Evolutionary conservation across 2,329 filamentous ascomycete genomes (phyloP).

Genomic region (Atkinsonella hypoxylon): DNA sequence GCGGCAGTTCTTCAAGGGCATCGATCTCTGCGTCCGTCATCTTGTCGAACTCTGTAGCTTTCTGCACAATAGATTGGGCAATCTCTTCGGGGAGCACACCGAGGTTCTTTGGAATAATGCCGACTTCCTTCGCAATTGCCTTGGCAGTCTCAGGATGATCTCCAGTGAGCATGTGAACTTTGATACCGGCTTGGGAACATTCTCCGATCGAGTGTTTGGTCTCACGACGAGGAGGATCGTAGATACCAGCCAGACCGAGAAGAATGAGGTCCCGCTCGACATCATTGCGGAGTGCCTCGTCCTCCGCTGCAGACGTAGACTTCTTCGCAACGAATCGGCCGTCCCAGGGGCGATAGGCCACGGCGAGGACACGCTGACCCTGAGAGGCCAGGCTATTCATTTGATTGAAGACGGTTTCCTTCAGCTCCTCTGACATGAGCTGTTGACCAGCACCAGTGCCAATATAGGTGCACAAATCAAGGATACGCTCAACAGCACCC

Average conservation of each 20-base stretch:
- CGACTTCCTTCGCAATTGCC: constrained; percentile 68
- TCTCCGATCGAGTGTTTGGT: constrained; percentile 60
- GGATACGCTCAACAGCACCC: constrained; percentile 48
- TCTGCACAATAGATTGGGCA: constrained; percentile 60
- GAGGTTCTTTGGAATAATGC: constrained; percentile 58
- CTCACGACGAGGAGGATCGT: constrained; percentile 75
- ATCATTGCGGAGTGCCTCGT: constrained; percentile 39
- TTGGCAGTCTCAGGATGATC: constrained; percentile 69
- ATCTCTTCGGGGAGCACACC: constrained; percentile 46
- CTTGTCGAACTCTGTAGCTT: constrained; percentile 67
- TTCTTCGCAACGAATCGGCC: constrained; percentile 32
- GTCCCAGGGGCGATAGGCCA: constrained; percentile 51
- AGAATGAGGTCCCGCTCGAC: constrained; percentile 61
- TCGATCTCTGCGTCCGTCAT: constrained; percentile 68
- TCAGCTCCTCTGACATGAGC: constrained; percentile 37
- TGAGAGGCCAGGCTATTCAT: constrained; percentile 50
- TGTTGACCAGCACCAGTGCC: constrained; percentile 30
- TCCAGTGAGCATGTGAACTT: constrained; percentile 75
- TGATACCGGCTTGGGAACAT: constrained; percentile 62
- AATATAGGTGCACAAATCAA: constrained; percentile 42
- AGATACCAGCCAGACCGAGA: constrained; percentile 73
- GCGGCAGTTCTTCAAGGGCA: constrained; percentile 57
- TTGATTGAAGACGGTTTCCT: constrained; percentile 37
- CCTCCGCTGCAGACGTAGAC: constrained; percentile 21
- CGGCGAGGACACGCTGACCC: constrained; percentile 60